Percentiles rank a stretch among this genome's conserved stretches.
Conservation (phyloP, 352 stramenopile species). For the Globisporangium emineosum region DNA sequence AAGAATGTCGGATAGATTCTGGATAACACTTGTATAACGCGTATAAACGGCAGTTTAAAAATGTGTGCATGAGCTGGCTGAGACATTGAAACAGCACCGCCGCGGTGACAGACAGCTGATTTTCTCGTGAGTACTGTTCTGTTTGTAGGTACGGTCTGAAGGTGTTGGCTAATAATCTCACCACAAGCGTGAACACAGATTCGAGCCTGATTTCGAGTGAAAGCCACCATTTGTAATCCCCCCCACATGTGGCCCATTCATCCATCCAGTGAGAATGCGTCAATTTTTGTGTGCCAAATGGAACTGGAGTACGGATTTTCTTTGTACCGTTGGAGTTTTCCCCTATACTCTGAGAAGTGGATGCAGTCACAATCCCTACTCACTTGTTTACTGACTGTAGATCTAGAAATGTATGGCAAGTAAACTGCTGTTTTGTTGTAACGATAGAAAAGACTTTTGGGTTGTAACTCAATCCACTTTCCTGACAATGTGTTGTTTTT, state of each 20-base stretch:
- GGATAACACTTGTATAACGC: neutral
- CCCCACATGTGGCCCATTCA: neutral
- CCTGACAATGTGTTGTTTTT: neutral
- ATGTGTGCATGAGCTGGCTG: neutral
- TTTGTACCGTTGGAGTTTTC: neutral
- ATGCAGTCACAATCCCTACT: neutral
- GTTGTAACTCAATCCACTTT: constrained; percentile 6
- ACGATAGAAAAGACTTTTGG: neutral
- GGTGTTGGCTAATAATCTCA: neutral
- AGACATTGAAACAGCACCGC: neutral
- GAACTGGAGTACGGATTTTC: neutral
- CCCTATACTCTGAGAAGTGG: neutral
- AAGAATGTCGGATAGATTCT: neutral
- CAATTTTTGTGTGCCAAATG: neutral
- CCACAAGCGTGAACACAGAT: neutral
- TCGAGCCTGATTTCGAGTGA: neutral
- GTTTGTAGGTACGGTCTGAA: neutral
- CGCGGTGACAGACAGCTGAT: neutral
- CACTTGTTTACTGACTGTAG: no score
- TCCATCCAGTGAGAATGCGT: neutral
- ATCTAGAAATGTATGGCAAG: no score
- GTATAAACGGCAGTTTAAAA: neutral
- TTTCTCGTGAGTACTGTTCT: neutral
- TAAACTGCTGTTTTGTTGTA: no score
- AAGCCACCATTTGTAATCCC: constrained; percentile 1